Evolutionary conservation across 2,329 filamentous ascomycete species (phyloP), one percentile per base, ranked within the genome.

Genomic region (Aaosphaeria arxii): DNA sequence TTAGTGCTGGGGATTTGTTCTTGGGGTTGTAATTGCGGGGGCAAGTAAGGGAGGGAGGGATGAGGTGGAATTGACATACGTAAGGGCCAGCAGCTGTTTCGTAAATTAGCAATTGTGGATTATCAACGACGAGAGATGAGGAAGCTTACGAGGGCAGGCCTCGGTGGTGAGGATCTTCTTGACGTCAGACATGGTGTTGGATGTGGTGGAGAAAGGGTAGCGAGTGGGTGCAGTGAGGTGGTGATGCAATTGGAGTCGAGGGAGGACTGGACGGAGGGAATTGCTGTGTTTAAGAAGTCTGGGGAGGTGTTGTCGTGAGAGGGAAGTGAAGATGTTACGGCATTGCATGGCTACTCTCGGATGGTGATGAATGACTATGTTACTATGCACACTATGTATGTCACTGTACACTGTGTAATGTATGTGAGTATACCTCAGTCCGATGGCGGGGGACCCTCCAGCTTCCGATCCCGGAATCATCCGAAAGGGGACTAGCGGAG

Each of bases 131-230:
- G 24, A 4, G 24, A 7, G 39, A 40, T 11, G 39, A 40, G 33
- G 9, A 4, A 17, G 33, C 70, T 57, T 64, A 75, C 73, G 71
- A 48, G 73, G 71, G 50, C 67, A 71, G 7, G 73, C 73, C 52
- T 74, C 67, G 33, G 63, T 61, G 6, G 71, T 72, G 51, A 67
- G 61, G 43, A 75, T 63, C 51, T 72, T 71, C 66, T 74, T 72
- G 46, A 75, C 70, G 40, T 72, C 72, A 38, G 71, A 67, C 72
- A 75, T 74, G 13, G 52, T 59, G 63, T 56, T 31, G 33, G 11
- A 5, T 13, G 30, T 33, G 31, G 43, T 40, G 7, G 39, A 11
- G 35, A 44, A 28, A 30, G 42, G 38, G 32, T 6, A 11, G 31
- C 17, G 33, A 28, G 24, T 30, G 7, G 49, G n/a, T 30, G 39